Evolutionary conservation across 1,284 basidiomycete species (phyloP).

Genomic region (Cronartium quercuum): DNA sequence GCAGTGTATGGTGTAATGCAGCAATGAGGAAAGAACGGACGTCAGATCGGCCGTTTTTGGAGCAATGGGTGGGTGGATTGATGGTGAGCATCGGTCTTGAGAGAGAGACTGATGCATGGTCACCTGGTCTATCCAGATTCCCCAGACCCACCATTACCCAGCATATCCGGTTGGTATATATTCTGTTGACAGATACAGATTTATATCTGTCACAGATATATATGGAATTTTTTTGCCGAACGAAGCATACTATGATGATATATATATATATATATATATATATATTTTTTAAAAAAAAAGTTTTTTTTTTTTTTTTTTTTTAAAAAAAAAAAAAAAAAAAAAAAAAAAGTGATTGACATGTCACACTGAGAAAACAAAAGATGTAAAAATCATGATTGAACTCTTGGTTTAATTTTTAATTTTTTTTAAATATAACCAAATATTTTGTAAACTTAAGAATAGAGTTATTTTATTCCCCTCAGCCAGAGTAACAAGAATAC

Average conservation of each 20-base stretch:
- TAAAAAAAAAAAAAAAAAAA: background rate
- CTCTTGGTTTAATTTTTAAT: background rate
- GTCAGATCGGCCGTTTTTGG: too few species aligned
- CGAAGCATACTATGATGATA: too few species aligned
- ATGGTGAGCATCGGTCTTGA: too few species aligned
- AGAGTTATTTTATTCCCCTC: background rate
- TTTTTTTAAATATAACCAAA: background rate
- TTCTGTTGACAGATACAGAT: background rate
- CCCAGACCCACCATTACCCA: too few species aligned
- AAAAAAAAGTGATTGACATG: background rate
- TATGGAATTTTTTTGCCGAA: too few species aligned
- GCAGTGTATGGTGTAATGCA: too few species aligned
- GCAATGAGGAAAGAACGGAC: too few species aligned
- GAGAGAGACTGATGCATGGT: too few species aligned
- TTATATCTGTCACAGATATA: too few species aligned
- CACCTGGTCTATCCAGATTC: too few species aligned
- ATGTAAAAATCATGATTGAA: background rate
- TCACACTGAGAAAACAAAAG: background rate
- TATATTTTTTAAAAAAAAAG: background rate
- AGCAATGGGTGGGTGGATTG: too few species aligned
- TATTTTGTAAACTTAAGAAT: background rate
- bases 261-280: background rate
- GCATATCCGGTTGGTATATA: too few species aligned
- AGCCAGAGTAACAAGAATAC: background rate
- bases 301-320: background rate